These are phyloP conservation scores for Trichophyton equinum DNA, from an alignment of 2,329 filamentous ascomycete genomes.

Conservation along the genomic window DNA sequence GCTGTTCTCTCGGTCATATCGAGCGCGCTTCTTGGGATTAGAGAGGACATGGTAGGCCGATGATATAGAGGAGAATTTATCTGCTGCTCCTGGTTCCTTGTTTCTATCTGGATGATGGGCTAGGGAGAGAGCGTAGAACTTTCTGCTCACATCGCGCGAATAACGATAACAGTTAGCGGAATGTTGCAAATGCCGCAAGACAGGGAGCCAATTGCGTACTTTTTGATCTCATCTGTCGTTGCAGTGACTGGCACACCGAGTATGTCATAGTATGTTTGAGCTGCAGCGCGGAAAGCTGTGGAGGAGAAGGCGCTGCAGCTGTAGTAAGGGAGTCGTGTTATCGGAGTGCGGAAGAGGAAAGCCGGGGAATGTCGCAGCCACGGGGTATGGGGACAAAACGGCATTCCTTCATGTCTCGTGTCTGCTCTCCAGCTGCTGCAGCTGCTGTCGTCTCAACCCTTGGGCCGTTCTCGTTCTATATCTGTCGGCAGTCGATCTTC, in stretches of 20 bases:
- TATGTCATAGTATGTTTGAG: constrained; percentile 67
- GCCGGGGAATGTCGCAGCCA: constrained; percentile 12
- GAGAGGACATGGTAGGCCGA: constrained; percentile 72
- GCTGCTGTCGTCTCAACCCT: background rate
- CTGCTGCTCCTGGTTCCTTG: constrained; percentile 56
- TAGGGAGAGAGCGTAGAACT: constrained; percentile 88
- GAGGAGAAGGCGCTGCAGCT: constrained; percentile 32
- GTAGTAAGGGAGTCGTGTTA: constrained; percentile 12
- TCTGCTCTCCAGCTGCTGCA: background rate
- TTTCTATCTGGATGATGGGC: constrained; percentile 87
- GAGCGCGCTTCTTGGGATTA: constrained; percentile 57
- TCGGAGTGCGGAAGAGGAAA: constrained; percentile 3
- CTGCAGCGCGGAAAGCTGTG: constrained; percentile 21
- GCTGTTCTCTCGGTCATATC: constrained; percentile 57
- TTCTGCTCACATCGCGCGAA: constrained; percentile 20
- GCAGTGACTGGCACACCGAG: constrained; percentile 61
- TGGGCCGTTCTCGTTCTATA: background rate
- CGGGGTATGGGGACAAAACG: constrained; percentile 31
- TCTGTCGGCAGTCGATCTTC: background rate
- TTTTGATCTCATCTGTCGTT: constrained; percentile 68
- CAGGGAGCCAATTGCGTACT: constrained; percentile 34
- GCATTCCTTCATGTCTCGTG: constrained; percentile 43
- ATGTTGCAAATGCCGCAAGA: background rate
- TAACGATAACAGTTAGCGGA: constrained; percentile 1
- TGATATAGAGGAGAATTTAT: constrained; percentile 69